Evolutionary conservation across 306 rosid species (phyloP).

Genomic region (Quercus cerris): DNA sequence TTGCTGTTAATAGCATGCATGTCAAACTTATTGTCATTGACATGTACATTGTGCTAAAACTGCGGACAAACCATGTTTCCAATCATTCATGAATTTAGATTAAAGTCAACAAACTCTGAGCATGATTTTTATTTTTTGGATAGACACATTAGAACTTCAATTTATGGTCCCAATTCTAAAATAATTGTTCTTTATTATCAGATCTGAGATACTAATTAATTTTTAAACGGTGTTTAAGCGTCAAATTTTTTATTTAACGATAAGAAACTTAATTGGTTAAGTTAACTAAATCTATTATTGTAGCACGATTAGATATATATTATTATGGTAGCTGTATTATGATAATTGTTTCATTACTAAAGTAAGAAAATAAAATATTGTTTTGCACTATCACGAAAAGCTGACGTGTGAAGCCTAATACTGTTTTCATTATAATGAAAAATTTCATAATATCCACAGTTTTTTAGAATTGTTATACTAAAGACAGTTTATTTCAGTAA

Average conservation of each 20-base stretch:
- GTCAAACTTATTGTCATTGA: not conserved
- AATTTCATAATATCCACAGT: no score
- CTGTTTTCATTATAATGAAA: no score
- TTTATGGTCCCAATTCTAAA: rapidly evolving
- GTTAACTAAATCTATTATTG: no score
- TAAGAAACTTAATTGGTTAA: no score
- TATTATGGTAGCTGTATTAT: not conserved
- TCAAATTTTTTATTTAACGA: no score
- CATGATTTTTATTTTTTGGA: no score
- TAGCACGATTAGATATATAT: not conserved
- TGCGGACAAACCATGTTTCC: not conserved
- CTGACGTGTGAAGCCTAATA: not conserved
- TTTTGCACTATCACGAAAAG: not conserved
- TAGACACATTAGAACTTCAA: no score
- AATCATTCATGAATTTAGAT: not conserved
- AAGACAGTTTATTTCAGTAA: no score
- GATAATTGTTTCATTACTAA: not conserved
- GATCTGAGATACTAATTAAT: no score
- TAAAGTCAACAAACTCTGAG: not conserved
- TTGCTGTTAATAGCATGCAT: not conserved
- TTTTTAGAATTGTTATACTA: no score
- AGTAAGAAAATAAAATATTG: not conserved
- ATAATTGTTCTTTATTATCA: no score
- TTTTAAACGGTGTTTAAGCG: no score
- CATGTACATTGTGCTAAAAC: not conserved